Evolutionary conservation across 2,329 filamentous ascomycete genomes (phyloP), one percentile per base, ranked within the genome.

Genomic region (Claviceps pazoutovae): DNA sequence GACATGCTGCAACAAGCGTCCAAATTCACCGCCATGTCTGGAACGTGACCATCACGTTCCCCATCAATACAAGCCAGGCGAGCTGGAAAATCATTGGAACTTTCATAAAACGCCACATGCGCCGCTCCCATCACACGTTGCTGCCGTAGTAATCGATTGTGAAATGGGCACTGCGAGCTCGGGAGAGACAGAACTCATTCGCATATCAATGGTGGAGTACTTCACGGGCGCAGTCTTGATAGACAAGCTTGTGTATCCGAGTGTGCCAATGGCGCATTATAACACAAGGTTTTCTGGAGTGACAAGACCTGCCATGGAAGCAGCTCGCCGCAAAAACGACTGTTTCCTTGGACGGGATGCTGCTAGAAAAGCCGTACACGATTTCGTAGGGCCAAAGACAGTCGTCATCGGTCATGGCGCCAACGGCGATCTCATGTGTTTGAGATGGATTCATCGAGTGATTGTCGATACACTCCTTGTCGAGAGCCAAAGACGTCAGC

Each of bases 271-370:
- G 67, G 50, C 58, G 5, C 71, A 79, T 57, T 70, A 70, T 57
- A 75, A 76, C 57, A 78, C 73, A 0, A 64, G 61, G 3, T 77
- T 61, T 54, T 77, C 75, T 0, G 76, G 77, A 1, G 69, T 80
- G 2, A 69, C 66, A 0, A 59, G 59, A 30, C 53, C 52, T 2
- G 64, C 66, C 19, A 68, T 79, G 61, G 55, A 66, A 2, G 54
- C 61, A 0, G 70, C 69, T 3, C 60, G 62, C 1, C 61, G 58
- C 2, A 56, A 53, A 4, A 54, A 61, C 0, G 60, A 58, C 1
- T 72, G 68, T 43, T 55, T 78, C 0, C 54, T 65, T 2, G 75
- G 75, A 0, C 62, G 65, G 3, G 62, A 68, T 26, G 65, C 62
- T 3, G 74, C 74, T 0, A 65, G 74, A 1, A 52, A 60, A 2